A percentile compares a stretch with the other conserved stretches of the same genome.
These are phyloP conservation scores for Myxozyma neglecta DNA, from an alignment of 805 yeast species.

Conservation along the genomic window DNA sequence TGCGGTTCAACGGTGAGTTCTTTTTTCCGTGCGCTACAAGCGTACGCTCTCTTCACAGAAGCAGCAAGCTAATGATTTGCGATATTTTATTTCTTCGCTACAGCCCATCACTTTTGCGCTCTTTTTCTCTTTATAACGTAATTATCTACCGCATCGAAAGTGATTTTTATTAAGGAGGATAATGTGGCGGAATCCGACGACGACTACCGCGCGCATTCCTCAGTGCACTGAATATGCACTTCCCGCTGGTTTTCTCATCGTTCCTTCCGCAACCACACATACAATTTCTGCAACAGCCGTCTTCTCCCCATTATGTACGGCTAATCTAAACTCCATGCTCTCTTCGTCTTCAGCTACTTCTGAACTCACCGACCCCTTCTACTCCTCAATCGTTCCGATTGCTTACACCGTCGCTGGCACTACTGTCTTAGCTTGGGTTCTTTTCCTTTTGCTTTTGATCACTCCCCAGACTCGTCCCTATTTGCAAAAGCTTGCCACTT, in stretches of 20 bases:
- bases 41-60: background rate
- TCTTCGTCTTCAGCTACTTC: conserved; percentile 3
- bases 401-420: conserved; percentile 39
- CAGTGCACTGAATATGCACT: conserved; percentile 27
- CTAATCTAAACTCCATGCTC: background rate
- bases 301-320: conserved; percentile 22
- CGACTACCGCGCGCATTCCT: conserved; percentile 13
- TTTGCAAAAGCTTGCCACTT: conserved; percentile 57
- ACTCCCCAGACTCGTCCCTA: conserved; percentile 59
- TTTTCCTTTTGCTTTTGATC: conserved; percentile 56
- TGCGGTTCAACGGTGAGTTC: background rate
- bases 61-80: background rate
- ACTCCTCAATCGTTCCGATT: conserved; percentile 40
- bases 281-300: conserved; percentile 21
- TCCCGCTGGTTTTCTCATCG: conserved; percentile 27
- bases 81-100: background rate
- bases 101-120: background rate
- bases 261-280: conserved; percentile 22
- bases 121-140: background rate
- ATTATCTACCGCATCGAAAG: too few relatives aligned
- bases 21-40: background rate
- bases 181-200: conserved; percentile 30
- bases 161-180: too few relatives aligned
- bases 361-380: conserved; percentile 35
- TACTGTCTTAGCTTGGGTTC: conserved; percentile 63